A percentile compares a stretch with the other conserved stretches of the same genome.
These are phyloP conservation scores for Tetrapyrgos nigripes DNA, from an alignment of 1,284 basidiomycete genomes.

Conservation along the genomic window DNA sequence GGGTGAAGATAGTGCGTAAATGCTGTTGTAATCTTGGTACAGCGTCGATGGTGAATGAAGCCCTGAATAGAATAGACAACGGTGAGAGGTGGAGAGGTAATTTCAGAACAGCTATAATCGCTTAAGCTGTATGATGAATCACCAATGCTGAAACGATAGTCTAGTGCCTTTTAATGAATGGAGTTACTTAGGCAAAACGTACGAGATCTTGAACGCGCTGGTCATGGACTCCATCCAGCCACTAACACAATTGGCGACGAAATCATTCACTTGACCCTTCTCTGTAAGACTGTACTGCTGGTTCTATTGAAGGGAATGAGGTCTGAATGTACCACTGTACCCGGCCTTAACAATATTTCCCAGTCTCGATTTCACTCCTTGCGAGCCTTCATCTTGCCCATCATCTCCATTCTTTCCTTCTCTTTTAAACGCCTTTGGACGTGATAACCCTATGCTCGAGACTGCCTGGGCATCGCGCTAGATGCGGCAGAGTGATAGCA, in stretches of 20 bases:
- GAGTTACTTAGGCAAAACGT: neutral
- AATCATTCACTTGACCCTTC: neutral
- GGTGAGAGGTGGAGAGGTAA: slow-evolving; percentile 11
- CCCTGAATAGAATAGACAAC: slow-evolving; percentile 2
- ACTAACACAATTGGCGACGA: no score
- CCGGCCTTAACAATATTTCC: no score
- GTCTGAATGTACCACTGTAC: neutral
- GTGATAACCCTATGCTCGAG: no score
- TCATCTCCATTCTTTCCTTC: neutral
- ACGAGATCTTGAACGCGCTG: neutral
- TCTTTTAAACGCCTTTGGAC: neutral
- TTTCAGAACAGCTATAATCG: neutral
- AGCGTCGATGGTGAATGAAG: no score
- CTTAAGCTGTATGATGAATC: no score
- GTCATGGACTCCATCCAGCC: no score
- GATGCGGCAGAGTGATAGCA: slow-evolving; percentile 11
- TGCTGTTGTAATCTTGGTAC: neutral
- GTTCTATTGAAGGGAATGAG: neutral
- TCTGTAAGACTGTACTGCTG: neutral
- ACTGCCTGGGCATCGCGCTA: neutral
- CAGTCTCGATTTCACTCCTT: no score
- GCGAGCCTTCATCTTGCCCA: neutral
- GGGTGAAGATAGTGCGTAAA: slow-evolving; percentile 1
- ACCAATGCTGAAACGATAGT: no score
- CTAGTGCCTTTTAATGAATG: no score